Percentiles rank a stretch among this genome's conserved stretches.
These are phyloP conservation scores for Ochromonas danica DNA, from an alignment of 108 stramenopile genomes.

Conservation along the genomic window DNA sequence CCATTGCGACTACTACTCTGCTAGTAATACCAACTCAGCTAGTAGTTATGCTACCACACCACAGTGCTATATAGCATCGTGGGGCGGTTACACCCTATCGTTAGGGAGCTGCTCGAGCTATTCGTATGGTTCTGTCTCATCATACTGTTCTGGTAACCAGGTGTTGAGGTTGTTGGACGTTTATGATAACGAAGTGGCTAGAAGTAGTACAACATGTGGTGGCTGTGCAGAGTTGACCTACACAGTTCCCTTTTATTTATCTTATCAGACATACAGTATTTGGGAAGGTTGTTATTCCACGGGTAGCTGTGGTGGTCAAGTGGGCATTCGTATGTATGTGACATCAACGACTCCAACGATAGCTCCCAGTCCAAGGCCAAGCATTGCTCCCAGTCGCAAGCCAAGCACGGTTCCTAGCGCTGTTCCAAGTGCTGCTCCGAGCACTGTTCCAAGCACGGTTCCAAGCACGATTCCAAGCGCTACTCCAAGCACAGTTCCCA, in stretches of 20 bases:
- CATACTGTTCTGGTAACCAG: constrained; percentile 9
- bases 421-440: too few relatives aligned
- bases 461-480: too few relatives aligned
- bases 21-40: constrained; percentile 15
- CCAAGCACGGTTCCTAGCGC: too few relatives aligned
- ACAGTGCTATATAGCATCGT: not conserved
- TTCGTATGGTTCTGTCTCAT: not conserved
- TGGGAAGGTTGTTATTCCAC: constrained; percentile 9
- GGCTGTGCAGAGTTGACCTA: constrained; percentile 1
- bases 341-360: too few relatives aligned
- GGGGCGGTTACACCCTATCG: not conserved
- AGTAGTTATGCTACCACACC: not conserved
- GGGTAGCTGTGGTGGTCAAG: too few relatives aligned
- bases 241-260: not conserved
- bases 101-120: constrained; percentile 9
- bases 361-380: too few relatives aligned
- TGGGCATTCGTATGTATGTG: not conserved
- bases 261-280: constrained; percentile 5
- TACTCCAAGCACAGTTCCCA: not conserved
- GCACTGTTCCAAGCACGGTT: too few relatives aligned
- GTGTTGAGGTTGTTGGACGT: not conserved
- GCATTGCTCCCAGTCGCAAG: too few relatives aligned
- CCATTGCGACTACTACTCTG: not conserved
- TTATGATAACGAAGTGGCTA: constrained; percentile 2
- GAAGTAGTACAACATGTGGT: constrained; percentile 10